phyloP scores from a whole-genome alignment of 1,139 yeast genomes.

The Diutina catenulata region DNA sequence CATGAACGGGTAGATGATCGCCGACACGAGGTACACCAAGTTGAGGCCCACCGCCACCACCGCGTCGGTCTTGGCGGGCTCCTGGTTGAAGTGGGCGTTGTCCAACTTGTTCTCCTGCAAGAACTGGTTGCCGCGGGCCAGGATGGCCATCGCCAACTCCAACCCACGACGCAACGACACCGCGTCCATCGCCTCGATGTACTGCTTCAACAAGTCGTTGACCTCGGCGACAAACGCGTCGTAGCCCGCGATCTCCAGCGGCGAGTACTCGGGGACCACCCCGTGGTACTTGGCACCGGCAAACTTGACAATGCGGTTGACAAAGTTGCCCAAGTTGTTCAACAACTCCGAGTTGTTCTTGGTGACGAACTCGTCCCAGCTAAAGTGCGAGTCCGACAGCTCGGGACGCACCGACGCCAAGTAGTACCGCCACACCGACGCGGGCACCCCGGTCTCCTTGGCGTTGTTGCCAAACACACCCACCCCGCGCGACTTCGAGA shows the following conservation, averaged over 20 bases:
- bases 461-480: constrained; percentile 99
- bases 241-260: constrained; percentile 36
- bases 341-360: constrained; percentile 87
- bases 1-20: constrained; percentile 78
- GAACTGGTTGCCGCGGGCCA: constrained; percentile 89
- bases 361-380: constrained; percentile 93
- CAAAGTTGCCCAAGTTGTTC: constrained; percentile 95
- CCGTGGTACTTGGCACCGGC: constrained; percentile 86
- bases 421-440: constrained; percentile 97
- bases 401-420: constrained; percentile 90
- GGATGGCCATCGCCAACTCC: constrained; percentile 81
- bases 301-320: constrained; percentile 85
- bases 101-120: constrained; percentile 93
- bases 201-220: constrained; percentile 45
- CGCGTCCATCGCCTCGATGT: constrained; percentile 64
- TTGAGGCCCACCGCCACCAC: constrained; percentile 89
- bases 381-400: constrained; percentile 88
- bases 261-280: constrained; percentile 59
- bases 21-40: constrained; percentile 70
- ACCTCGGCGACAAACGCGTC: constrained; percentile 43
- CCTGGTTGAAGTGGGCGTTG: constrained; percentile 65
- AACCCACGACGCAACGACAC: constrained; percentile 80
- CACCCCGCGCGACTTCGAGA: constrained; percentile 89
- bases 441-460: constrained; percentile 77
- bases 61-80: constrained; percentile 78